Evolutionary conservation across 768 basidiomycete species (phyloP).

Genomic region (Suillus plorans): DNA sequence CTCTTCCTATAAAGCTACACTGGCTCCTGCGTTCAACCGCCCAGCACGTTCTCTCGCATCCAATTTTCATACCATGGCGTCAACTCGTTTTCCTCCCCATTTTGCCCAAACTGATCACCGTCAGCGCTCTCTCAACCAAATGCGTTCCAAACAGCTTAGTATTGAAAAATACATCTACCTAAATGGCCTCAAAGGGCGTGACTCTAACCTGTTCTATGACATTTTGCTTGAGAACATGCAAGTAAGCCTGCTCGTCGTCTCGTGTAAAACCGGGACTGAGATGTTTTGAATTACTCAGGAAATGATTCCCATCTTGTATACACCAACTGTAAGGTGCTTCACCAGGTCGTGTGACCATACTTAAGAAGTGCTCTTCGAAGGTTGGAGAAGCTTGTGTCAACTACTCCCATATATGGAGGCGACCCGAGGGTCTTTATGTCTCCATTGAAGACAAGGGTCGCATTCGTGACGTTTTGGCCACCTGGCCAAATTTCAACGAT

Average conservation of each 20-base stretch:
- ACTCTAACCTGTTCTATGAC: conserved; percentile 66
- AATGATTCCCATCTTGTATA: conserved; percentile 71
- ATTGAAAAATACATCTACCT: conserved; percentile 76
- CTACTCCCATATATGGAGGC: conserved; percentile 68
- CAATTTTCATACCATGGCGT: conserved; percentile 27
- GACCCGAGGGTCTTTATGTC: conserved; percentile 60
- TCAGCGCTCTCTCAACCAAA: conserved; percentile 54
- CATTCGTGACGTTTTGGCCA: conserved; percentile 54
- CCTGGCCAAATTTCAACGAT: conserved; percentile 45
- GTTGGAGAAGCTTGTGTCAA: conserved; percentile 72
- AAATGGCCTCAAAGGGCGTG: conserved; percentile 59
- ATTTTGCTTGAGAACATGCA: conserved; percentile 60
- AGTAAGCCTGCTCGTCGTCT: conserved; percentile 32
- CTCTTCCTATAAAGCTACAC: conserved; percentile 12
- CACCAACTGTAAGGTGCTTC: conserved; percentile 54
- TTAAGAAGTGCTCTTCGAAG: conserved; percentile 25
- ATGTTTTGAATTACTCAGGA: conserved; percentile 32
- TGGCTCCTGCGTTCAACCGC: conserved; percentile 10
- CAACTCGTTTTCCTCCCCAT: conserved; percentile 45
- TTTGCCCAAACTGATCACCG: conserved; percentile 51
- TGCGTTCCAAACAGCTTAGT: conserved; percentile 53
- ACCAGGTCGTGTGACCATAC: conserved; percentile 12
- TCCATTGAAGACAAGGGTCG: conserved; percentile 66
- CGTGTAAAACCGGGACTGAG: background rate
- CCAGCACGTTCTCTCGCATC: conserved; percentile 13